Conservation (phyloP, 805 yeast species). For the Wickerhamiella shivajii region DNA sequence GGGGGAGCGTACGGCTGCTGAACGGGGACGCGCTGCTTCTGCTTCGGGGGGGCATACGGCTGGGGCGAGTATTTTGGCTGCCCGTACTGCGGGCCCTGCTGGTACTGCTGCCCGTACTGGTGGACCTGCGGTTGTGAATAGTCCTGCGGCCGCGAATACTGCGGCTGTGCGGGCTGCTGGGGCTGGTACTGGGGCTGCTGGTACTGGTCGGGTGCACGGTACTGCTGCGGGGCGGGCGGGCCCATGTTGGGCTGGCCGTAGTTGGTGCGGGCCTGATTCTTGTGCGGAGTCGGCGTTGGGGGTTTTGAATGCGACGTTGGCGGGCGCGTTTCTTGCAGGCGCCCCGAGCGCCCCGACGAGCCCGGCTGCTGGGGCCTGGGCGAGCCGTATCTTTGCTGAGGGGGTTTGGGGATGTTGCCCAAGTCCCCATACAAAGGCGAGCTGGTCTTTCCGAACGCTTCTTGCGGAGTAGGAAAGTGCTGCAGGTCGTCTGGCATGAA, state of each 20-base stretch:
- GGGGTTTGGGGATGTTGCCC: slow-evolving; percentile 15
- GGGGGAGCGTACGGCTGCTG: too few species aligned
- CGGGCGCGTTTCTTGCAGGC: slow-evolving; percentile 3
- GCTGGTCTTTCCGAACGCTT: slow-evolving; percentile 17
- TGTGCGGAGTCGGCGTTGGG: slow-evolving; percentile 6
- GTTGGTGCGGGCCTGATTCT: slow-evolving; percentile 9
- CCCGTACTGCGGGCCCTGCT: too few species aligned
- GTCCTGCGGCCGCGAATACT: background rate
- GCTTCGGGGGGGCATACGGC: too few species aligned
- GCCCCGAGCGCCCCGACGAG: too few species aligned
- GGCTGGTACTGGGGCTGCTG: background rate
- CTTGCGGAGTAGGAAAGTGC: slow-evolving; percentile 20
- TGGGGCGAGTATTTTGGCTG: too few species aligned
- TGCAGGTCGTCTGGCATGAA: slow-evolving; percentile 17
- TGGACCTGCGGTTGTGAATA: slow-evolving; percentile 1
- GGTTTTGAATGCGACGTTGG: background rate
- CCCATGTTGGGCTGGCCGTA: background rate
- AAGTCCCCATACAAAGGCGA: slow-evolving; percentile 13
- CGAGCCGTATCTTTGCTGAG: slow-evolving; percentile 13
- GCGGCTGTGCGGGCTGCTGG: background rate
- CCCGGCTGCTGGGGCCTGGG: too few species aligned
- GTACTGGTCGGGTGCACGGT: background rate
- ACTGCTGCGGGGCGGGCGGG: background rate
- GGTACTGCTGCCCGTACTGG: too few species aligned
- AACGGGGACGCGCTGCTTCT: too few species aligned